Evolutionary conservation across 306 rosid genomes (phyloP), one percentile per base, ranked within the genome.

Genomic region (Casuarina cunninghamiana): DNA sequence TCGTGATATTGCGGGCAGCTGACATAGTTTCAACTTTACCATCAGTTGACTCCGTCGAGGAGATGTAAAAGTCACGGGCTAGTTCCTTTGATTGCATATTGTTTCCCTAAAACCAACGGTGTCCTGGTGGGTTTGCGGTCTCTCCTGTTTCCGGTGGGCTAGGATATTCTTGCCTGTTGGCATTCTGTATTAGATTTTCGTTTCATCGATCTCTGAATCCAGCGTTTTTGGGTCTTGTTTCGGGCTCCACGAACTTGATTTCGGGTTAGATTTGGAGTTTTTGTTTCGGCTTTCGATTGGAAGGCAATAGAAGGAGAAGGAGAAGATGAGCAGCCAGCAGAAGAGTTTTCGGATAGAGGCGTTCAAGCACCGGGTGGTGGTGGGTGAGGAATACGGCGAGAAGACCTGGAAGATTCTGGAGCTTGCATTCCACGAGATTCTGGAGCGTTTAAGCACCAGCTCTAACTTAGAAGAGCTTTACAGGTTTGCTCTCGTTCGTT

Each of bases 311-410:
- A 32, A 57, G 42, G 38, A 53, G 55, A 5, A 50, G 63, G 46
- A n/a, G 71, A 83, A 84, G 77, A 94, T 92, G 98, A 94, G 97
- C 84, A 91, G 85, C 54, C 98, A 91, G 91, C 91, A 88, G 90
- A 94, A 88, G 88, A 86, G 91, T 89, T 94, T 94, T 61, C 98
- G 90, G 90, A 94, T 94, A 71, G 98, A 94, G 82, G 97, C 98
- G 67, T 94, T 94, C 68, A 94, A 91, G 86, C 97, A 94, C 51
- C 86, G 96, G 72, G 98, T 91, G 48, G 97, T 91, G 78, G 91
- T 94, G 83, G 98, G 92, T 94, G 97, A 96, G 38, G 90, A 89
- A 80, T 94, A 94, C 77, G 93, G 93, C 15, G 98, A 94, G 74
- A 94, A 90, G 88, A 94, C 97, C 1, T 94, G 98, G 97, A 91